Conservation (phyloP, 1,284 basidiomycete species). For the Dichomitus squalens region DNA sequence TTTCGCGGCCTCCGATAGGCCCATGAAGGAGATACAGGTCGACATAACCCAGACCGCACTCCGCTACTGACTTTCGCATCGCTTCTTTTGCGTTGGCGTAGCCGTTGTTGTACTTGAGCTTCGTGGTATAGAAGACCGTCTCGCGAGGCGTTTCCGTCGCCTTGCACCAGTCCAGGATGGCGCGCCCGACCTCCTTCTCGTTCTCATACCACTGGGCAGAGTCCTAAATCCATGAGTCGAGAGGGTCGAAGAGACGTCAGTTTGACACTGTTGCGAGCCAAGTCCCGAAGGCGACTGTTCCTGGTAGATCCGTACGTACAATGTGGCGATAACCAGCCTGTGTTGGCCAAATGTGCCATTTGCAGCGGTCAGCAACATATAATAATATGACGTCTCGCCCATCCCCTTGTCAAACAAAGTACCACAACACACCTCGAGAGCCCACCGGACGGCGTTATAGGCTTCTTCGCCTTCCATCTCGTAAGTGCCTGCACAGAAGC, state of each 20-base stretch:
- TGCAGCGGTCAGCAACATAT: background rate
- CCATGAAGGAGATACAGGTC: conserved; percentile 75
- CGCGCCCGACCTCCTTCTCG: conserved; percentile 62
- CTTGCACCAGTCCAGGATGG: conserved; percentile 59
- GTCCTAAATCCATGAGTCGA: conserved; percentile 38
- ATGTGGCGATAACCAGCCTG: conserved; percentile 70
- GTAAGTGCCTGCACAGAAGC: conserved; percentile 54
- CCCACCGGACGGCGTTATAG: conserved; percentile 59
- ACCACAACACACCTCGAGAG: conserved; percentile 52
- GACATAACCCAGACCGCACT: conserved; percentile 59
- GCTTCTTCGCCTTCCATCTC: conserved; percentile 62
- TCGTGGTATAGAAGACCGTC: conserved; percentile 70
- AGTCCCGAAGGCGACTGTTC: no score
- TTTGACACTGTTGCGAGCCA: no score
- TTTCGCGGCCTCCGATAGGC: conserved; percentile 53
- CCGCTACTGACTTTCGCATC: conserved; percentile 56
- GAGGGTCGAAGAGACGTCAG: background rate
- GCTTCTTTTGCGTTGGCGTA: conserved; percentile 51
- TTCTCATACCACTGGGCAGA: conserved; percentile 72
- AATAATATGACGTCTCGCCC: background rate
- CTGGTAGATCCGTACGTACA: conserved; percentile 43
- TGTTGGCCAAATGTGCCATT: background rate
- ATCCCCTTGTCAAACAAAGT: conserved; percentile 8
- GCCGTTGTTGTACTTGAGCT: conserved; percentile 62
- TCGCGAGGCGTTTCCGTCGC: conserved; percentile 48